These are phyloP conservation scores for Pythium insidiosum DNA, from an alignment of 352 stramenopile genomes.

Conservation along the genomic window DNA sequence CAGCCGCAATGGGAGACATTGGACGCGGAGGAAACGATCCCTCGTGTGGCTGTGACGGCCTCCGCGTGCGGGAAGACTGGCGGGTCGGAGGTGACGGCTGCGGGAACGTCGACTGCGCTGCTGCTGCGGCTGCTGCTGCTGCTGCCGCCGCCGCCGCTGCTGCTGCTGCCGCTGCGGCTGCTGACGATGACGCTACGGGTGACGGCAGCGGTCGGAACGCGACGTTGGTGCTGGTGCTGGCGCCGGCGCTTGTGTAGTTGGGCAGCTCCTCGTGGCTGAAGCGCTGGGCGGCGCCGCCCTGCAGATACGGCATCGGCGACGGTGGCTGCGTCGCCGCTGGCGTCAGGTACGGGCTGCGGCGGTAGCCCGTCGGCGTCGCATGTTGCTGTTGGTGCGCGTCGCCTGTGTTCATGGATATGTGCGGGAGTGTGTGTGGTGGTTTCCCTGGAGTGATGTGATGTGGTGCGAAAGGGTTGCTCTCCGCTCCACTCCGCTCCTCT, in stretches of 20 bases:
- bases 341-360: conserved; percentile 6
- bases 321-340: conserved; percentile 3
- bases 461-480: too few species aligned
- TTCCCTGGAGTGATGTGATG: too few species aligned
- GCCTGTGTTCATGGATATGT: too few species aligned
- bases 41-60: conserved; percentile 1
- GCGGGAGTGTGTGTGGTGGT: too few species aligned
- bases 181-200: conserved; percentile 3
- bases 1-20: conserved; percentile 3
- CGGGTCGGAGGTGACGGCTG: conserved; percentile 5
- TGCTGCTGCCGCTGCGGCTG: conserved; percentile 1
- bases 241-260: conserved; percentile 2
- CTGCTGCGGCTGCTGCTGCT: neutral
- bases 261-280: neutral
- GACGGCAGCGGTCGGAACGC: too few species aligned
- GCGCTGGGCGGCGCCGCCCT: conserved; percentile 1
- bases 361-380: conserved; percentile 7
- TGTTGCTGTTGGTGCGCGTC: too few species aligned
- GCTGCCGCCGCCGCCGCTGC: conserved; percentile 1
- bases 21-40: conserved; percentile 3
- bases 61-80: conserved; percentile 3
- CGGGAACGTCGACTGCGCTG: conserved; percentile 2
- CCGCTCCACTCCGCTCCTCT: too few species aligned
- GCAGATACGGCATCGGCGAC: neutral
- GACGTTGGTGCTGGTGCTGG: conserved; percentile 2